Evolutionary conservation across 257 asterid genomes (phyloP), one percentile per base, ranked within the genome.

Genomic region (Primulina eburnea): DNA sequence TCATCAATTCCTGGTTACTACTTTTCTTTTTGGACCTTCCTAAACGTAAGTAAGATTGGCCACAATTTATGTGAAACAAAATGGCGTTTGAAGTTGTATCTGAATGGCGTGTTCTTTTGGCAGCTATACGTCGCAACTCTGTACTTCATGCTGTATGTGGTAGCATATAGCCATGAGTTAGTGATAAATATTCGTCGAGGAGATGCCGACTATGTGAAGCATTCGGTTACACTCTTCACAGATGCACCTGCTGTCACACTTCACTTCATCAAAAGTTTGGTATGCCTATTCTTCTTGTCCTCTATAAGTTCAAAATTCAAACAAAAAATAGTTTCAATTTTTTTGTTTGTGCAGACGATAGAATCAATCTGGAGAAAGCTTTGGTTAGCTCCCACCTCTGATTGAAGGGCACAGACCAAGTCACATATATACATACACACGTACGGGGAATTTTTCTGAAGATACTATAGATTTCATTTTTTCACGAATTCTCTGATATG

Each of bases 151-250:
- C 32, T 17, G 26, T 74, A 67, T 61, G 59, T 61, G 59, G 69
- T 47, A 34, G 73, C 14, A 35, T 74, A 74, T 35, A 61, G 69
- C 56, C 78, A 61, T 32, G 72, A 47, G 56, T 66, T 67, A 34
- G 68, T 67, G 59, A 0, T 2, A 11, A 67, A 52, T 28, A 66
- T 71, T 61, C 69, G 73, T 32, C 10, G 50, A 6, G 73, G 72
- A 66, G 72, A 74, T 35, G 7, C 5, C 17, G 73, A 67, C 53
- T 62, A 60, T 26, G 69, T 74, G 69, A 60, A 21, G 24, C 73
- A 67, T 61, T 32, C 78, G 17, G 8, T 67, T 24, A 24, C 20
- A 68, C 16, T 74, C 21, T 60, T 29, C 73, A 33, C 62, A 8
- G 64, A 32, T n/a, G 24, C 62, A 2, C 69, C 78, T 18, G 16